phyloP scores from a whole-genome alignment of 1,284 basidiomycete species.

The Rhodotorula sp. region DNA sequence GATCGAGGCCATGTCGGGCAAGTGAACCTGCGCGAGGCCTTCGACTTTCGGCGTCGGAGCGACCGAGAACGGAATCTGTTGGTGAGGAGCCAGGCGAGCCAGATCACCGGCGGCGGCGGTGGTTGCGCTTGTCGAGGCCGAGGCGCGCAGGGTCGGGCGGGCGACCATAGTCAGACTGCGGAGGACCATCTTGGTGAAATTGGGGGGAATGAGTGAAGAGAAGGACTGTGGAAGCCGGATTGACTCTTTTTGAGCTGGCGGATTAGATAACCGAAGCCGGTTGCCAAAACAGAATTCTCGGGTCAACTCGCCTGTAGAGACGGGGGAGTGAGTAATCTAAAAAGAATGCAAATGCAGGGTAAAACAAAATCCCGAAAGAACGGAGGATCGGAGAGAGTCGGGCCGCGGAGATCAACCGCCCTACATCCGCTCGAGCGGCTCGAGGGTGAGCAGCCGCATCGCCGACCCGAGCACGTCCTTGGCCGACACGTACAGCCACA shows the following conservation, averaged over 20 bases:
- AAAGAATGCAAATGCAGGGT: not conserved
- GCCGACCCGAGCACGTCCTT: slow-evolving; percentile 82
- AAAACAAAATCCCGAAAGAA: not conserved
- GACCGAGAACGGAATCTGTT: slow-evolving; percentile 1
- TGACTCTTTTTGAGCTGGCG: not conserved
- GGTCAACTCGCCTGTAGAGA: not conserved
- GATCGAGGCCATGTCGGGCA: slow-evolving; percentile 18
- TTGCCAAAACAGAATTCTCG: not conserved
- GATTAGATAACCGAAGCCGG: not conserved
- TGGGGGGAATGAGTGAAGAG: no score
- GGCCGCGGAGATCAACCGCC: not conserved
- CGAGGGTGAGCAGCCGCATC: slow-evolving; percentile 82
- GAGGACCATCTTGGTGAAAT: not conserved
- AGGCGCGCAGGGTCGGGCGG: not conserved
- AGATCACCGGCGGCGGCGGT: not conserved
- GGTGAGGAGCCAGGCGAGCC: slow-evolving; percentile 1
- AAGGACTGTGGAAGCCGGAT: not conserved
- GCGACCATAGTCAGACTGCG: not conserved
- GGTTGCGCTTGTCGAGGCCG: not conserved
- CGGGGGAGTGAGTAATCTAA: no score
- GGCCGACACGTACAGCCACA: slow-evolving; percentile 86
- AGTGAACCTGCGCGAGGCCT: slow-evolving; percentile 14
- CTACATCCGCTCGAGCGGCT: slow-evolving; percentile 90
- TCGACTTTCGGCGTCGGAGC: slow-evolving; percentile 4
- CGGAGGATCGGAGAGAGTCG: no score